phyloP scores from a whole-genome alignment of 805 yeast genomes.

The Candida dajiaensis region DNA sequence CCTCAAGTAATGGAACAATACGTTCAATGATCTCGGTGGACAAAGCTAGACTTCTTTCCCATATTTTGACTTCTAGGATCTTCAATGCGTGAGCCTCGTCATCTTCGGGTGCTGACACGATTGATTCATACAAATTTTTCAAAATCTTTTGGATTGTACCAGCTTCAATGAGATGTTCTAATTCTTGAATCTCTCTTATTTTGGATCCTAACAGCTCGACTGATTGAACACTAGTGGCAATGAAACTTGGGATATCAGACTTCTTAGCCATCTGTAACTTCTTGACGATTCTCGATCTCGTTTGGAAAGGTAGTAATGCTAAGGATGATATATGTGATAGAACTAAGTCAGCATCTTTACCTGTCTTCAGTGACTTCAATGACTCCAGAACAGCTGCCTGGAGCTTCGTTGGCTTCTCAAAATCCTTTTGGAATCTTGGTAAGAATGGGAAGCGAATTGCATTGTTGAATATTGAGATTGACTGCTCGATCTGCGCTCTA shows the following conservation, averaged over 20 bases:
- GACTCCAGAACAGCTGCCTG: conserved; percentile 55
- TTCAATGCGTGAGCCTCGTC: conserved; percentile 10
- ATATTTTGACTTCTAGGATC: conserved; percentile 31
- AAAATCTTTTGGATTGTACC: conserved; percentile 40
- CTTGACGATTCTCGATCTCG: conserved; percentile 48
- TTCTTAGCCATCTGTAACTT: conserved; percentile 39
- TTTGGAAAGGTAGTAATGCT: conserved; percentile 54
- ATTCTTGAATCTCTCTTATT: conserved; percentile 27
- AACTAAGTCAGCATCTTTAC: conserved; percentile 38
- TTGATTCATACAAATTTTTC: conserved; percentile 46
- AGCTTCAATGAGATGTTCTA: conserved; percentile 36
- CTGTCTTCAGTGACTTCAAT: conserved; percentile 29
- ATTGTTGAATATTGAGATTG: conserved; percentile 55
- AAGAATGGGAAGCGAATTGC: conserved; percentile 71
- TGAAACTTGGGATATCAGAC: conserved; percentile 54
- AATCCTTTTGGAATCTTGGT: conserved; percentile 52
- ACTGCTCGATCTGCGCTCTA: conserved; percentile 34
- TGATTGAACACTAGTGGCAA: conserved; percentile 49
- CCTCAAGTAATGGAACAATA: conserved; percentile 15
- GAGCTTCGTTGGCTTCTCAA: conserved; percentile 50
- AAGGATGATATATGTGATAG: conserved; percentile 51
- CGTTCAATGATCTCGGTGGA: conserved; percentile 31
- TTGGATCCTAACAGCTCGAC: conserved; percentile 34
- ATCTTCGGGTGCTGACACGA: conserved; percentile 37
- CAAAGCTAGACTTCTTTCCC: conserved; percentile 46